Evolutionary conservation across 106 monocot genomes (phyloP).

Genomic region (Dactylorhiza incarnata): DNA sequence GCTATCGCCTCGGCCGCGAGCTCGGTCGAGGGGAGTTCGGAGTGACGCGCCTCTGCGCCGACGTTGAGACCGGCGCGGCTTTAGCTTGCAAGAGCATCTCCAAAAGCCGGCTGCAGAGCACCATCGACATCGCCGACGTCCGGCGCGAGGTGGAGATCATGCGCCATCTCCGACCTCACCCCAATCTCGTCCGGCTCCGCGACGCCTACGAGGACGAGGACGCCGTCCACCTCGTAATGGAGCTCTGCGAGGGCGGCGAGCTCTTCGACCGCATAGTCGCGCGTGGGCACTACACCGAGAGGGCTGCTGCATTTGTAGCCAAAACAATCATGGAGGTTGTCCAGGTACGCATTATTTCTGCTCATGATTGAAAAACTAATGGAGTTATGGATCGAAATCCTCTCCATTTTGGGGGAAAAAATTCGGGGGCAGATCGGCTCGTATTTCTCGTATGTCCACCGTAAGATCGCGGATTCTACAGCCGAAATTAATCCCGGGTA

Average conservation of each 20-base stretch:
- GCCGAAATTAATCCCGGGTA: no score
- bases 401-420: no score
- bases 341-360: conserved; percentile 5
- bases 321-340: conserved; percentile 38
- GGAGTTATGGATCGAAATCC: no score
- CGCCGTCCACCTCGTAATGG: conserved; percentile 57
- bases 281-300: conserved; percentile 39
- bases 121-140: conserved; percentile 13
- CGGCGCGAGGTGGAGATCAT: conserved; percentile 39
- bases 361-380: neutral
- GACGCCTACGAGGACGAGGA: conserved; percentile 38
- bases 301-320: conserved; percentile 25
- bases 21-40: conserved; percentile 38
- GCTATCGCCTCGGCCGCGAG: conserved; percentile 21
- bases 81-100: conserved; percentile 34
- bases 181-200: conserved; percentile 21
- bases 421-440: no score
- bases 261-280: conserved; percentile 52
- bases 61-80: conserved; percentile 8
- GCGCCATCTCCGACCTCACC: conserved; percentile 14
- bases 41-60: conserved; percentile 20
- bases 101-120: conserved; percentile 17
- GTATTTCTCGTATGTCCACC: no score
- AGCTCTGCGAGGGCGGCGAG: conserved; percentile 57
- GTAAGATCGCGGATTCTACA: no score